These are phyloP conservation scores for Lactifluus subvellereus DNA, from an alignment of 768 basidiomycete genomes.

Conservation along the genomic window DNA sequence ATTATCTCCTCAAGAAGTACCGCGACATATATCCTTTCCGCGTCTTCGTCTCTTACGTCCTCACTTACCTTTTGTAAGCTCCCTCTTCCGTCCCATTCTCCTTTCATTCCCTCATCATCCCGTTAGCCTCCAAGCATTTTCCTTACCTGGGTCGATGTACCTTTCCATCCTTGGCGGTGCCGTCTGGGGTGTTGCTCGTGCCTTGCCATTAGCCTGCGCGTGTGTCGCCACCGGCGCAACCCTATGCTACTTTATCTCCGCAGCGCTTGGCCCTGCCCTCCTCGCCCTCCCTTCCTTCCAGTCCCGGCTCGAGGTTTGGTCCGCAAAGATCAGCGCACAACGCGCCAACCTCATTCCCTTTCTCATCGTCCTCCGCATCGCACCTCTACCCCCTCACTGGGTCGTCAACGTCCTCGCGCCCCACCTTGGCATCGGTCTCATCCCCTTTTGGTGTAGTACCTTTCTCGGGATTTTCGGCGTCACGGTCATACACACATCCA, in stretches of 20 bases:
- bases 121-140: slow-evolving; percentile 90
- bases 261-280: slow-evolving; percentile 88
- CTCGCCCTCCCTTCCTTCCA: slow-evolving; percentile 84
- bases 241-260: slow-evolving; percentile 88
- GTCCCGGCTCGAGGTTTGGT: slow-evolving; percentile 75
- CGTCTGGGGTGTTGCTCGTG: slow-evolving; percentile 84
- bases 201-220: slow-evolving; percentile 84
- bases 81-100: slow-evolving; percentile 8
- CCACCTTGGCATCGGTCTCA: slow-evolving; percentile 80
- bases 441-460: slow-evolving; percentile 86
- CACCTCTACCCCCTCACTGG: slow-evolving; percentile 95
- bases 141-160: slow-evolving; percentile 96
- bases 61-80: slow-evolving; percentile 87
- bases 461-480: slow-evolving; percentile 89
- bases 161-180: slow-evolving; percentile 94
- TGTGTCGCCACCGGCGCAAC: slow-evolving; percentile 90
- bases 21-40: slow-evolving; percentile 81
- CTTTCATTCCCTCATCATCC: slow-evolving; percentile 3
- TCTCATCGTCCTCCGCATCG: slow-evolving; percentile 90
- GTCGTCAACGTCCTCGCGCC: slow-evolving; percentile 90
- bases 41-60: slow-evolving; percentile 81
- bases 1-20: slow-evolving; percentile 85
- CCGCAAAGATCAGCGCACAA: slow-evolving; percentile 68
- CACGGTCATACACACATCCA: slow-evolving; percentile 90
- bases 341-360: slow-evolving; percentile 85